A percentile compares a stretch with the other conserved stretches of the same genome.
Evolutionary conservation across 2,329 filamentous ascomycete species (phyloP).

Genomic region (Cyphellophora attinorum): DNA sequence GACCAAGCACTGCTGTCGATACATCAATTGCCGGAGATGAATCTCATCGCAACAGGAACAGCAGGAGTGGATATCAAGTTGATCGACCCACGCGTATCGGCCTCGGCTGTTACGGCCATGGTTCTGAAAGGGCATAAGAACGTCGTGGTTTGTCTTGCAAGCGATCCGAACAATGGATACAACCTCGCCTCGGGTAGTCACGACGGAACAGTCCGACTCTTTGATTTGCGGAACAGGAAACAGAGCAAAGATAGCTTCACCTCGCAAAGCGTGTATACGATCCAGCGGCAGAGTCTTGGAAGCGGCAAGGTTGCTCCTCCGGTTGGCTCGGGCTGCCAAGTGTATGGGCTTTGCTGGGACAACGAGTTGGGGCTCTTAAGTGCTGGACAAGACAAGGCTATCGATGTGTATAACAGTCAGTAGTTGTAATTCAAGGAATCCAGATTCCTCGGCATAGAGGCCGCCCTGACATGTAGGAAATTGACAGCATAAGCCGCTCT

Average conservation of each 20-base stretch:
- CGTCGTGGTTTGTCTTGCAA: constrained; percentile 50
- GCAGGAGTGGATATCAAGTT: constrained; percentile 80
- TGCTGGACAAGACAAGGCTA: constrained; percentile 82
- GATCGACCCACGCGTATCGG: constrained; percentile 77
- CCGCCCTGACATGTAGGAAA: too few relatives aligned
- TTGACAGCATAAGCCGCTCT: too few relatives aligned
- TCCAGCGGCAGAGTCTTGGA: constrained; percentile 60
- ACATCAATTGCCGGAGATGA: constrained; percentile 57
- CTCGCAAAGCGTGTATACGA: constrained; percentile 66
- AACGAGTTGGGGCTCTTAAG: constrained; percentile 78
- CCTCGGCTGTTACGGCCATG: constrained; percentile 69
- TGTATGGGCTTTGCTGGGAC: constrained; percentile 84
- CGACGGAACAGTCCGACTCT: constrained; percentile 85
- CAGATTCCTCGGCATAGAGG: too few relatives aligned
- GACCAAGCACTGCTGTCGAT: constrained; percentile 75
- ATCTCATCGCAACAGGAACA: constrained; percentile 64
- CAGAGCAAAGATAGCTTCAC: constrained; percentile 49
- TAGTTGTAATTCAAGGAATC: constrained; percentile 6
- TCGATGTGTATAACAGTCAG: constrained; percentile 68
- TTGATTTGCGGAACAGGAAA: constrained; percentile 71
- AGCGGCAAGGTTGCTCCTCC: constrained; percentile 55
- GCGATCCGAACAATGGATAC: constrained; percentile 60
- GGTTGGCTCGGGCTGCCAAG: constrained; percentile 78
- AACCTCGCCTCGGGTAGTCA: constrained; percentile 82
- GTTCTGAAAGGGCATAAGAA: constrained; percentile 87